phyloP scores from a whole-genome alignment of 805 yeast genomes.

The Saccharomycopsis javanensis region DNA sequence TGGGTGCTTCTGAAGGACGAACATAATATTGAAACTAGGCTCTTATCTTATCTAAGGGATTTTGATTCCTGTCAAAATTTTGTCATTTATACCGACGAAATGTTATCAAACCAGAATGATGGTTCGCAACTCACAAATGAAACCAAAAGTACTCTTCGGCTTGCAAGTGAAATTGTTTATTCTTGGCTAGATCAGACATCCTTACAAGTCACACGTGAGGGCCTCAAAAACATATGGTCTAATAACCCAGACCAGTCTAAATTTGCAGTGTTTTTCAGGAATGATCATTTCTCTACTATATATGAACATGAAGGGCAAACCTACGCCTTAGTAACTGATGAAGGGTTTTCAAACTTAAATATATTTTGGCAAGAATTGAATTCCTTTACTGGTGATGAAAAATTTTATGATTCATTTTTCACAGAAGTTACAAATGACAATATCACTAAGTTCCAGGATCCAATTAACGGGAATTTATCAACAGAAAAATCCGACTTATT shows the following conservation, averaged over 20 bases:
- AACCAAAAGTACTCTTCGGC: background rate
- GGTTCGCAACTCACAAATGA: background rate
- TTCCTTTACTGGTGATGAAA: constrained; percentile 57
- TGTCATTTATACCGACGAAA: constrained; percentile 38
- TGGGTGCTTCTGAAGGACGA: constrained; percentile 53
- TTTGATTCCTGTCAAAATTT: constrained; percentile 54
- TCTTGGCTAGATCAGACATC: constrained; percentile 51
- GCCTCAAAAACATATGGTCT: constrained; percentile 39
- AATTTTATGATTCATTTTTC: constrained; percentile 63
- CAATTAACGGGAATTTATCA: constrained; percentile 17
- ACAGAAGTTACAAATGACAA: constrained; percentile 29
- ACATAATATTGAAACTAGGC: constrained; percentile 25
- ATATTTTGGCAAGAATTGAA: constrained; percentile 77
- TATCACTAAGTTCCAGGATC: background rate
- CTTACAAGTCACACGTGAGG: constrained; percentile 68
- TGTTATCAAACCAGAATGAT: background rate
- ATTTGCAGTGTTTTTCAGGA: constrained; percentile 69
- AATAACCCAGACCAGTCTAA: constrained; percentile 40
- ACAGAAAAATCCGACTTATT: constrained; percentile 29
- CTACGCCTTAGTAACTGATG: constrained; percentile 65
- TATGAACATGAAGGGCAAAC: constrained; percentile 37
- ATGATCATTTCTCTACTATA: constrained; percentile 79
- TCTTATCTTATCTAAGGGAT: constrained; percentile 34
- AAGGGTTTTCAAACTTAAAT: constrained; percentile 43
- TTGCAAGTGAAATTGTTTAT: constrained; percentile 24